These are phyloP conservation scores for Aspergillus conjunctus DNA, from an alignment of 495 filamentous ascomycete genomes.

Conservation along the genomic window DNA sequence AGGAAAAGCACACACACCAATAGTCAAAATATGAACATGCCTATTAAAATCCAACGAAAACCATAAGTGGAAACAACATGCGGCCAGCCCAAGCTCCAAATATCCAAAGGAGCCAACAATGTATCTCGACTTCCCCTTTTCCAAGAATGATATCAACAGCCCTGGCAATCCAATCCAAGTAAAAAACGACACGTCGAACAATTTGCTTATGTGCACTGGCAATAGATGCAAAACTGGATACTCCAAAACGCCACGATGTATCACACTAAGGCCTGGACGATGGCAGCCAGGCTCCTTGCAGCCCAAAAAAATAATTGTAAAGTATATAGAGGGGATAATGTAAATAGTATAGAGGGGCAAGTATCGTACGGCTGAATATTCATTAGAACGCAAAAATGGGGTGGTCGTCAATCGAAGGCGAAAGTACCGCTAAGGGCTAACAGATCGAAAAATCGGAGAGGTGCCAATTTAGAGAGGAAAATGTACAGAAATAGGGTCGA, in stretches of 20 bases:
- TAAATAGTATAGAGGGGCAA: conserved; percentile 5
- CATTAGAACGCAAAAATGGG: conserved; percentile 16
- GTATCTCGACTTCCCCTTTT: background rate
- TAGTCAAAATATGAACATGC: background rate
- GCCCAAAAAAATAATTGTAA: background rate
- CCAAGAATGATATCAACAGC: conserved; percentile 10
- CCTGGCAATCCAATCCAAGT: conserved; percentile 8
- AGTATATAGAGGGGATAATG: background rate
- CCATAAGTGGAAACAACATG: conserved; percentile 5
- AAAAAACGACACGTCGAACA: conserved; percentile 20
- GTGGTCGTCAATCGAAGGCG: conserved; percentile 12
- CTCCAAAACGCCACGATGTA: conserved; percentile 37
- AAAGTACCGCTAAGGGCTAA: conserved; percentile 11
- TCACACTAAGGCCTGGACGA: conserved; percentile 20
- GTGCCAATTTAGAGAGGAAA: background rate
- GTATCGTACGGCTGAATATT: conserved; percentile 18
- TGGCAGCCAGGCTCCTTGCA: conserved; percentile 10
- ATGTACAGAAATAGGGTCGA: background rate
- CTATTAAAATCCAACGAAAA: background rate
- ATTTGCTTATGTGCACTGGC: conserved; percentile 26
- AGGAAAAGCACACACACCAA: background rate
- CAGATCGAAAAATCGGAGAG: conserved; percentile 6
- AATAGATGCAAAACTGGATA: conserved; percentile 27
- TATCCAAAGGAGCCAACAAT: conserved; percentile 13
- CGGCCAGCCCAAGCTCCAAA: conserved; percentile 11